Evolutionary conservation across 495 filamentous ascomycete genomes (phyloP).

Genomic region (Halenospora varia): DNA sequence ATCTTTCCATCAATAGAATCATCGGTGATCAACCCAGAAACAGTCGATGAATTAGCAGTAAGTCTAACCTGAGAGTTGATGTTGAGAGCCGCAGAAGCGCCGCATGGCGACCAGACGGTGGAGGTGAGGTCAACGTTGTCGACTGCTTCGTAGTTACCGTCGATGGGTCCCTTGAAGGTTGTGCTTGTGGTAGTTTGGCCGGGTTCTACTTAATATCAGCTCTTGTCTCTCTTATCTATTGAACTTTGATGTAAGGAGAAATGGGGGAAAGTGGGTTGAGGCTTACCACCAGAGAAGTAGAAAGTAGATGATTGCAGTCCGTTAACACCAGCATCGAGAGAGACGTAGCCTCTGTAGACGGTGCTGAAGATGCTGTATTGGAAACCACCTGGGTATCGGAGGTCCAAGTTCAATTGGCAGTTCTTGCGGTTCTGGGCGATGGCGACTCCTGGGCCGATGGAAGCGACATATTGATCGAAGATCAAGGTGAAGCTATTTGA

Average conservation of each 20-base stretch:
- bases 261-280: conserved; percentile 17
- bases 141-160: conserved; percentile 29
- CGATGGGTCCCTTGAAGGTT: conserved; percentile 33
- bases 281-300: conserved; percentile 32
- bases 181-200: conserved; percentile 29
- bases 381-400: conserved; percentile 39
- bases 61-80: conserved; percentile 35
- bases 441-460: conserved; percentile 34
- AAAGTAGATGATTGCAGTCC: conserved; percentile 31
- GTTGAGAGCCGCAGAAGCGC: conserved; percentile 29
- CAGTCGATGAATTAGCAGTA: conserved; percentile 24
- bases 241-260: no score
- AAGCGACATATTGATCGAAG: conserved; percentile 44
- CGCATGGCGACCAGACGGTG: conserved; percentile 31
- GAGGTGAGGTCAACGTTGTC: conserved; percentile 31
- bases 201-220: conserved; percentile 28
- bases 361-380: conserved; percentile 28
- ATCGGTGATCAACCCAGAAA: conserved; percentile 31
- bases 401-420: conserved; percentile 42
- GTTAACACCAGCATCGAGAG: neutral
- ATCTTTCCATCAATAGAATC: conserved; percentile 35
- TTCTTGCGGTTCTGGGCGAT: conserved; percentile 39
- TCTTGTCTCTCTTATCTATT: conserved; percentile 26
- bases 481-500: conserved; percentile 37
- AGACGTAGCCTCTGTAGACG: conserved; percentile 4